phyloP scores from a whole-genome alignment of 2,329 filamentous ascomycete species.

The Talaromyces marneffei region DNA sequence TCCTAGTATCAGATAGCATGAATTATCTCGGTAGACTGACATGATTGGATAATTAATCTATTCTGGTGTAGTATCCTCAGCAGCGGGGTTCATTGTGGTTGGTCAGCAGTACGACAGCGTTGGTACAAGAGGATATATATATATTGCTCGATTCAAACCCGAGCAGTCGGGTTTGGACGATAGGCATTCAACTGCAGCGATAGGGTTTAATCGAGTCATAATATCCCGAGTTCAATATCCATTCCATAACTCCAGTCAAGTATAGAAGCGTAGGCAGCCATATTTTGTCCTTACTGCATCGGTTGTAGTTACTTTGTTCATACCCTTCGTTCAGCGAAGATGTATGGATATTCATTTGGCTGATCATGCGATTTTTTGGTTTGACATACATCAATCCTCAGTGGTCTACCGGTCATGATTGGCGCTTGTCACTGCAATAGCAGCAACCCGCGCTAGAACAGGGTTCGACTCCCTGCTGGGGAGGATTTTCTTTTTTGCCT shows the following conservation, averaged over 20 bases:
- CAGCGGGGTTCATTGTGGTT: not conserved
- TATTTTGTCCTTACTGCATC: not conserved
- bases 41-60: not conserved
- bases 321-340: not conserved
- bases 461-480: slow-evolving; percentile 4
- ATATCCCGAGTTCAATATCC: not conserved
- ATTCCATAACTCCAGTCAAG: too few relatives aligned
- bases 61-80: too few relatives aligned
- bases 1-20: not conserved
- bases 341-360: not conserved
- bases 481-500: not conserved
- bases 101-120: not conserved
- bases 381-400: not conserved
- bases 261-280: not conserved
- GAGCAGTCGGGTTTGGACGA: too few relatives aligned
- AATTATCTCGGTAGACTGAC: not conserved
- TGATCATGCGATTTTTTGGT: not conserved
- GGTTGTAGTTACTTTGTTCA: not conserved
- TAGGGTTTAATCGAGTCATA: not conserved
- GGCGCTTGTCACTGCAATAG: slow-evolving; percentile 1
- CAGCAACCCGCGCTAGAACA: slow-evolving; percentile 1
- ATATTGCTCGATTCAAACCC: not conserved
- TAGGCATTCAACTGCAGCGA: not conserved
- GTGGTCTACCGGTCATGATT: slow-evolving; percentile 3
- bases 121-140: not conserved